Base-by-base conservation (phyloP, 306 rosid species). In the Benincasa hispida region DNA sequence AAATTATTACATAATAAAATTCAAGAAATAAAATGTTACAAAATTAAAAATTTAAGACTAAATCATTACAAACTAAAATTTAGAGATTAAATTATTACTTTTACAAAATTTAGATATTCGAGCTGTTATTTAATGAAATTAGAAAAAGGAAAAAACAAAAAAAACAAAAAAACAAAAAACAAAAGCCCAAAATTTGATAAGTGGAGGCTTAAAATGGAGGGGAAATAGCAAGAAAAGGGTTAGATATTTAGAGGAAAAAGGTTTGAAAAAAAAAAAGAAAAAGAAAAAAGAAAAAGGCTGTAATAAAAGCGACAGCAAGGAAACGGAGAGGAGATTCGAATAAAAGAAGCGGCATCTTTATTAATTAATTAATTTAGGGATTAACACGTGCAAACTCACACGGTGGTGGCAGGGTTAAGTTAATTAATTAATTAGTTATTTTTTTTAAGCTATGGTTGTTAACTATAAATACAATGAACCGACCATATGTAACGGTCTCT, bases 301-400 rank as follows among this genome's bases (percentile, higher is more conserved):
- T 75, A 56, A 21, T 37, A 75, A 75, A 21, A 75, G 78, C 47
- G 78, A 75, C 68, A 56, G 65, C 78, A 22, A 12, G n/a, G 25
- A 24, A 74, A 42, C 3, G 11, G 37, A 12, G 67, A 6, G 67
- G 54, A 57, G 24, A 75, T 75, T 75, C 68, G 78, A 45, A 75
- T 75, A 17, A 57, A 1, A 39, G 32, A 54, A 24, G 78, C 78
- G 30, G 54, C 68, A 75, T 75, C 78, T 55, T 32, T 24, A 11
- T 14, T 48, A 10, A 47, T 47, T 45, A 1, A 48, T 48, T 48
- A 13, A 2, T 48, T 48, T 10, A 41, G 2, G 12, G 12, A 5
- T 14, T 45, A 14, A 25, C 65, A 74, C 51, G 77, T 74, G 66
- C 34, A 19, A 74, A 17, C 1, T 74, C 12, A 24, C 78, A 75